Percentiles rank a stretch among this genome's conserved stretches.
phyloP scores from a whole-genome alignment of 768 basidiomycete genomes.

The Mycena venus region DNA sequence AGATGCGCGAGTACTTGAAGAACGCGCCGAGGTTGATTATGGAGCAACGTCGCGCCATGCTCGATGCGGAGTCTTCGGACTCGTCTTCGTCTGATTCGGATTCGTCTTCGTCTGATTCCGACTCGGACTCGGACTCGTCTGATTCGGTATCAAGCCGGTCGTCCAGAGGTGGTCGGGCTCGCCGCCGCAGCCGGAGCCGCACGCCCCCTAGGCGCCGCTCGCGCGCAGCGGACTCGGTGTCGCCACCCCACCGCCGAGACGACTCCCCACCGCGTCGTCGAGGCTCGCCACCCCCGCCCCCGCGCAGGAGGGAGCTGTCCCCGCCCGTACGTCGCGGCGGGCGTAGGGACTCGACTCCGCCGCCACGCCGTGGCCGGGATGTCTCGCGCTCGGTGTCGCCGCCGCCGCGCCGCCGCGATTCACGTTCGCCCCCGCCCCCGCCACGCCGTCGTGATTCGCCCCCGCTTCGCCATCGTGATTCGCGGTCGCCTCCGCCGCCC shows the following conservation, averaged over 20 bases:
- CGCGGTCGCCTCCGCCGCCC: conserved; percentile 9
- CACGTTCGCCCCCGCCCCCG: conserved; percentile 32
- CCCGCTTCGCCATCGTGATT: conserved; percentile 6
- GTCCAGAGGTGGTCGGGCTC: conserved; percentile 29
- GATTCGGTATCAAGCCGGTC: conserved; percentile 37
- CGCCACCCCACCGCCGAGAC: conserved; percentile 36
- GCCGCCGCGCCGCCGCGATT: conserved; percentile 17
- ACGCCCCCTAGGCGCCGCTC: conserved; percentile 5
- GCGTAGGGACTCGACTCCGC: conserved; percentile 38
- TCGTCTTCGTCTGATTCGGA: conserved; percentile 52
- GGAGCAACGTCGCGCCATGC: conserved; percentile 92
- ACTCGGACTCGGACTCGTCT: conserved; percentile 25
- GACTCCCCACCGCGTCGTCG: conserved; percentile 34
- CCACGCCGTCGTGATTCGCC: conserved; percentile 3
- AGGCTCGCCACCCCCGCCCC: conserved; percentile 36
- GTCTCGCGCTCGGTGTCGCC: conserved; percentile 33
- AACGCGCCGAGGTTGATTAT: conserved; percentile 94
- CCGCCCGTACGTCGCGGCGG: conserved; percentile 12
- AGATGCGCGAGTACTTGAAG: conserved; percentile 98
- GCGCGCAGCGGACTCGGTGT: conserved; percentile 2
- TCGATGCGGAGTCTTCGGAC: conserved; percentile 71
- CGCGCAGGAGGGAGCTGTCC: conserved; percentile 16
- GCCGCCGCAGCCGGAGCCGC: conserved; percentile 15
- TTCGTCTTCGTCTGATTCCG: conserved; percentile 51
- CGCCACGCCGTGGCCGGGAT: conserved; percentile 41